Evolutionary conservation across 148 eudicot species (phyloP), one percentile per base, ranked within the genome.

Genomic region (Cornus suecica): DNA sequence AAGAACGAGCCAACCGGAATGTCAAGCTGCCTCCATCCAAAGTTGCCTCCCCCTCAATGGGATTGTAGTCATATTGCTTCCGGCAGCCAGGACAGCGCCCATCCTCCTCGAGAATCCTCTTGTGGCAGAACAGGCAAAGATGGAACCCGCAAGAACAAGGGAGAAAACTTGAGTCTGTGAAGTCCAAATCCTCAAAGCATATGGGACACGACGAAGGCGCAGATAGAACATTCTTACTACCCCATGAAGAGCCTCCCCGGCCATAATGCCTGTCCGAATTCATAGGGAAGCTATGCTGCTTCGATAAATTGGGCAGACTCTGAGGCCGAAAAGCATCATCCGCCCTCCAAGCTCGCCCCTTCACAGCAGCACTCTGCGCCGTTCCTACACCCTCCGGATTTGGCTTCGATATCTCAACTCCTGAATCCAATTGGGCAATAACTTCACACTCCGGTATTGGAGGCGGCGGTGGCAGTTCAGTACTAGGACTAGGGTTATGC

Each of bases 51-150:
- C 89, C 87, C 73, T 78, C 81, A 9, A 78, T 77, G n/a, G 81
- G 79, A 25, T 79, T 87, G 62, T 69, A 60, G 58, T 85, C 82
- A 84, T 95, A 95, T 25, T 85, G 86, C 91, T 95, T 89, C 91
- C 99, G 88, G 87, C 99, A 95, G 26, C 94, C 97, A 10, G 99
- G 99, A 83, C 99, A 95, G 25, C 97, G 97, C 2, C 87, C 90
- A 84, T 91, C 91, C 74, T 86, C 94, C 80, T 95, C 99, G 68
- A 88, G 84, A 84, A 95, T 95, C 77, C 90, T 81, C 83, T 95
- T 91, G 89, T 95, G 97, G 81, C 99, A 95, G 83, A 95, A 95
- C 64, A 95, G 97, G 78, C 99, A 95, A 61, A 95, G 91, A 86
- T 84, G 87, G 72, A 92, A 95, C 26, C 97, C 99, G 70, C 97